Conservation (phyloP, 768 basidiomycete genomes). For the Daedaleopsis nitida region DNA sequence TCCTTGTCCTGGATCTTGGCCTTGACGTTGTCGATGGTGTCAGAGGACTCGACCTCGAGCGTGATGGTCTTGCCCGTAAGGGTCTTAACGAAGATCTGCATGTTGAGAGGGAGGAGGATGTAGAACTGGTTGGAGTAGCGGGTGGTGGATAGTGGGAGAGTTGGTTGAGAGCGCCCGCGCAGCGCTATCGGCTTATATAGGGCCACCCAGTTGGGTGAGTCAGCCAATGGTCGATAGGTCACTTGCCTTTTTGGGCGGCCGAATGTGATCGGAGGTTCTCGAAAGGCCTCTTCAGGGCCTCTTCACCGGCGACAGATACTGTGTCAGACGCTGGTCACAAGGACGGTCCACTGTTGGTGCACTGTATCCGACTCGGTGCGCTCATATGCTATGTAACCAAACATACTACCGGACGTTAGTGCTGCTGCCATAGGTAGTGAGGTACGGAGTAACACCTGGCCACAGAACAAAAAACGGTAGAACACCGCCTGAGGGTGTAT, state of each 20-base stretch:
- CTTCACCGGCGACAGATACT: constrained; percentile 3
- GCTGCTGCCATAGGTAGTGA: too few relatives aligned
- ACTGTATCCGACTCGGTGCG: not conserved
- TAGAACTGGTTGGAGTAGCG: not conserved
- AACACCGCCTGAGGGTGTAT: too few relatives aligned
- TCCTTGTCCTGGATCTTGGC: constrained; percentile 88
- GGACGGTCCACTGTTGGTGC: not conserved
- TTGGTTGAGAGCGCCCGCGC: not conserved
- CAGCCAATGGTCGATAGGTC: constrained; percentile 9
- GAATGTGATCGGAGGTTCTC: constrained; percentile 17
- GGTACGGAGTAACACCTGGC: not conserved
- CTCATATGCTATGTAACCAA: too few relatives aligned
- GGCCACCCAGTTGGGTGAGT: constrained; percentile 16
- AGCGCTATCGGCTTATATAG: constrained; percentile 20
- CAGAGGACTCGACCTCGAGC: constrained; percentile 78
- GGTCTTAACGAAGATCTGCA: constrained; percentile 81
- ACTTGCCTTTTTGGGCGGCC: constrained; percentile 7
- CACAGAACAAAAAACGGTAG: too few relatives aligned
- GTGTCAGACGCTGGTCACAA: not conserved
- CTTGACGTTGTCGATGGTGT: constrained; percentile 78
- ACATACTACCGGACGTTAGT: too few relatives aligned
- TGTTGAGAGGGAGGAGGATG: constrained; percentile 22
- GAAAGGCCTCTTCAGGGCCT: constrained; percentile 5
- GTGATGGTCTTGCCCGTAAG: constrained; percentile 90
- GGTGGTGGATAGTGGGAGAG: not conserved